These are phyloP conservation scores for Cryomyces antarcticus DNA, from an alignment of 495 filamentous ascomycete genomes.

Conservation along the genomic window DNA sequence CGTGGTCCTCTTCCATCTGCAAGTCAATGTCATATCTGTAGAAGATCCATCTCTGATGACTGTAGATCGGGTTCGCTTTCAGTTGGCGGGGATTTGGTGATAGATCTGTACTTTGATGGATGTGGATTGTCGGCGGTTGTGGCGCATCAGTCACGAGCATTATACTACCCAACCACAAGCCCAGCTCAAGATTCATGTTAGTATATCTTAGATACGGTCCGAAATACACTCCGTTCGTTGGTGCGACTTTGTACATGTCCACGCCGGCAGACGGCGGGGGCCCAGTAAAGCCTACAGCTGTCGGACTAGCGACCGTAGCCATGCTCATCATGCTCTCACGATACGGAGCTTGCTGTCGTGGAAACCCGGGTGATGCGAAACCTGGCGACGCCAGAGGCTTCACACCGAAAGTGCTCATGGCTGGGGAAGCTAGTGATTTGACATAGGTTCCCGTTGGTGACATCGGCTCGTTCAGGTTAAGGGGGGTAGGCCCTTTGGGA, in stretches of 20 bases:
- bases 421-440: slow-evolving; percentile 55
- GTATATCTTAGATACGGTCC: slow-evolving; percentile 88
- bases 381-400: slow-evolving; percentile 51
- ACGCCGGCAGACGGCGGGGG: slow-evolving; percentile 76
- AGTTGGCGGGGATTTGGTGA: slow-evolving; percentile 86
- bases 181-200: slow-evolving; percentile 90
- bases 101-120: slow-evolving; percentile 77
- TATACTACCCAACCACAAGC: slow-evolving; percentile 71
- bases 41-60: slow-evolving; percentile 84
- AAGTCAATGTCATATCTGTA: slow-evolving; percentile 90
- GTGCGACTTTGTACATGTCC: slow-evolving; percentile 77
- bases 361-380: slow-evolving; percentile 12
- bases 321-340: slow-evolving; percentile 57
- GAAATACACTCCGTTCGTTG: slow-evolving; percentile 96
- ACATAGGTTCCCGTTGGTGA: slow-evolving; percentile 62
- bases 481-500: slow-evolving; percentile 72
- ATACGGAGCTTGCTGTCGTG: slow-evolving; percentile 39
- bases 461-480: slow-evolving; percentile 61
- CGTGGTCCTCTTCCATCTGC: slow-evolving; percentile 62
- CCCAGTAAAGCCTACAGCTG: slow-evolving; percentile 50
- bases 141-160: slow-evolving; percentile 72
- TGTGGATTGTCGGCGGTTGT: slow-evolving; percentile 92
- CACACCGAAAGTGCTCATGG: slow-evolving; percentile 39
- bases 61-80: slow-evolving; percentile 62
- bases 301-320: slow-evolving; percentile 43